A percentile compares a stretch with the other conserved stretches of the same genome.
phyloP scores from a whole-genome alignment of 192 early-diverging fungal species.

The Coemansia sp. region DNA sequence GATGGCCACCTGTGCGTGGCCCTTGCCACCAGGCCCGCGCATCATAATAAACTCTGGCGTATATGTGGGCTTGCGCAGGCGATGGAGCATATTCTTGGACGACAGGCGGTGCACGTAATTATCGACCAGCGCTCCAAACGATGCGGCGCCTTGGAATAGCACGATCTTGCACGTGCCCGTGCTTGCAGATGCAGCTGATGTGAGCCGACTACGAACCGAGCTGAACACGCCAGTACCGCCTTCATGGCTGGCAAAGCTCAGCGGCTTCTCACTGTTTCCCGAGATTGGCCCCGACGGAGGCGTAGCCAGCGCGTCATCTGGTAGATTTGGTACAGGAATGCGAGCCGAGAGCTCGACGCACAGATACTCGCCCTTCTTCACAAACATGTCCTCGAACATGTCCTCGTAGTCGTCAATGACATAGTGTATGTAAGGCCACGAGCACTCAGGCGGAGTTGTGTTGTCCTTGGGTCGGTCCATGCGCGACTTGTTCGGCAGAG shows the following conservation, averaged over 20 bases:
- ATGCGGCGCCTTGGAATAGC: conserved; percentile 91
- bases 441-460: conserved; percentile 84
- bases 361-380: conserved; percentile 81
- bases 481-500: conserved; percentile 85
- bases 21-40: conserved; percentile 87
- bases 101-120: conserved; percentile 75
- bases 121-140: conserved; percentile 77
- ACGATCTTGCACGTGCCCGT: conserved; percentile 62
- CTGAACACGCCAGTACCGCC: conserved; percentile 28
- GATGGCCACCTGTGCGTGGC: conserved; percentile 76
- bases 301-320: conserved; percentile 33
- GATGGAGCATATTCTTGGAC: conserved; percentile 62
- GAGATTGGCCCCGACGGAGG: conserved; percentile 21
- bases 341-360: conserved; percentile 86
- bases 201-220: conserved; percentile 53
- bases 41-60: conserved; percentile 93
- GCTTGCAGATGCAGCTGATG: conserved; percentile 48
- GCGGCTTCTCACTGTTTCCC: conserved; percentile 36
- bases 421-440: conserved; percentile 90
- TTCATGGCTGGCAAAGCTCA: conserved; percentile 45
- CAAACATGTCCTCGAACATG: conserved; percentile 82
- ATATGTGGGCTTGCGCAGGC: conserved; percentile 61
- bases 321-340: conserved; percentile 57
- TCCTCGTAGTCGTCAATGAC: conserved; percentile 92
- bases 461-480: conserved; percentile 78